Conservation (phyloP, 2,329 filamentous ascomycete genomes). For the Calycina marina region DNA sequence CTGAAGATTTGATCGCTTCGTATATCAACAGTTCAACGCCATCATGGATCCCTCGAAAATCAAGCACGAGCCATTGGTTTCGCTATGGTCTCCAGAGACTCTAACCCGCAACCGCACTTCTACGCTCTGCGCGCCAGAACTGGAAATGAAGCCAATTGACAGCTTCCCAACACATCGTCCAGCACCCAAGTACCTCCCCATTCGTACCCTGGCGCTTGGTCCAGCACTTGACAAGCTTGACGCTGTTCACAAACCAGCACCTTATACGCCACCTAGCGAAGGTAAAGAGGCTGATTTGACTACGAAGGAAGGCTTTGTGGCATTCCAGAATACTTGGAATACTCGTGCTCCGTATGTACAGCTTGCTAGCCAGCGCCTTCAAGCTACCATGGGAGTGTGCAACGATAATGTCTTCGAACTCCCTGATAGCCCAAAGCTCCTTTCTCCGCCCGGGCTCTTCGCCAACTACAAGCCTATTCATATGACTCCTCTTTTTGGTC, state of each 20-base stretch:
- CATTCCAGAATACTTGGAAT: slow-evolving; percentile 5
- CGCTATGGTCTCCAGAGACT: neutral
- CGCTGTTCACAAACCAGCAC: neutral
- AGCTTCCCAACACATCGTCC: neutral
- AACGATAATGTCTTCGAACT: slow-evolving; percentile 13
- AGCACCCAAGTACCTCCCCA: neutral
- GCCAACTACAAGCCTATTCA: too few relatives aligned
- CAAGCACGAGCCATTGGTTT: too few relatives aligned
- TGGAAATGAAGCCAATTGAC: neutral
- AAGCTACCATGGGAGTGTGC: slow-evolving; percentile 11
- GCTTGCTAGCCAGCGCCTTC: slow-evolving; percentile 8
- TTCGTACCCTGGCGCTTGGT: neutral
- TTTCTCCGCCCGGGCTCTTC: too few relatives aligned
- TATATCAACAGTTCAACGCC: too few relatives aligned
- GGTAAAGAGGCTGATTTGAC: neutral
- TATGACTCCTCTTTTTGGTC: too few relatives aligned
- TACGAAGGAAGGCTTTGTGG: neutral
- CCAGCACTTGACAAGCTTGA: neutral
- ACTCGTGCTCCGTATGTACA: slow-evolving; percentile 9
- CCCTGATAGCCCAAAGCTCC: neutral
- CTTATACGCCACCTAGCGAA: neutral
- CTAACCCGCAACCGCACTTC: neutral
- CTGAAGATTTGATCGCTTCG: too few relatives aligned
- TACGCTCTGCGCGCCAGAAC: neutral
- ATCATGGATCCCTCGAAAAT: too few relatives aligned